A percentile compares a stretch with the other conserved stretches of the same genome.
Conservation (phyloP, 1,139 yeast species). For the Suhomyces kunorum region DNA sequence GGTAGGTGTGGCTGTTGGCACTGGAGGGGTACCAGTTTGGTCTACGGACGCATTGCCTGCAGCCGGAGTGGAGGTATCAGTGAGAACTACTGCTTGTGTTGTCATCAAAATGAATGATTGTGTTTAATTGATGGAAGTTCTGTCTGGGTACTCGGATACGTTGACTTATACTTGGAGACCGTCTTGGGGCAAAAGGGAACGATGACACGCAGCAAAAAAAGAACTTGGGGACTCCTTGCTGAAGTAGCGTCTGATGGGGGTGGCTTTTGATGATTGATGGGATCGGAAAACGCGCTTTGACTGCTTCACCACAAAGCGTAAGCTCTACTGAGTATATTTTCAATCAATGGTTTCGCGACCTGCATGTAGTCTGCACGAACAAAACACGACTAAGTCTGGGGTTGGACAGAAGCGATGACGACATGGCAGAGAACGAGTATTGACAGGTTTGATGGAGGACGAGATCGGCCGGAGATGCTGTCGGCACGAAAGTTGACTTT, state of each 20-base stretch:
- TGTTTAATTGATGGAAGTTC: background rate
- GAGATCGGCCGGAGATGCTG: too few species aligned
- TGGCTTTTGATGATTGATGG: conserved; percentile 5
- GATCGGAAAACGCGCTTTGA: conserved; percentile 3
- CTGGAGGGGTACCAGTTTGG: conserved; percentile 4
- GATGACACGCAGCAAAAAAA: background rate
- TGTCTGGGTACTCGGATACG: background rate
- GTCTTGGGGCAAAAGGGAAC: background rate
- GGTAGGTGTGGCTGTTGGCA: conserved; percentile 4
- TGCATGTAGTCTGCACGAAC: conserved; percentile 3
- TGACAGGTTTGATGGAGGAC: too few species aligned
- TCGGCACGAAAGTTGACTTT: too few species aligned
- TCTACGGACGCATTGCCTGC: conserved; percentile 8
- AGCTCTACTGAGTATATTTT: conserved; percentile 4
- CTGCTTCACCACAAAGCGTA: conserved; percentile 7
- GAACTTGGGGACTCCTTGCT: background rate
- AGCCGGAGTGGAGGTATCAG: conserved; percentile 3
- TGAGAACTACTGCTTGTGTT: conserved; percentile 8
- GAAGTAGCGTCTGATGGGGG: background rate
- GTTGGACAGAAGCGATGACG: background rate
- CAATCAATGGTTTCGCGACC: conserved; percentile 5
- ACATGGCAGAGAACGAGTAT: too few species aligned
- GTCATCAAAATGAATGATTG: conserved; percentile 7
- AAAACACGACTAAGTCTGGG: conserved; percentile 5
- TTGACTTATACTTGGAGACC: background rate